phyloP scores from a whole-genome alignment of 768 basidiomycete genomes.

The Phlebiopsis gigantea region DNA sequence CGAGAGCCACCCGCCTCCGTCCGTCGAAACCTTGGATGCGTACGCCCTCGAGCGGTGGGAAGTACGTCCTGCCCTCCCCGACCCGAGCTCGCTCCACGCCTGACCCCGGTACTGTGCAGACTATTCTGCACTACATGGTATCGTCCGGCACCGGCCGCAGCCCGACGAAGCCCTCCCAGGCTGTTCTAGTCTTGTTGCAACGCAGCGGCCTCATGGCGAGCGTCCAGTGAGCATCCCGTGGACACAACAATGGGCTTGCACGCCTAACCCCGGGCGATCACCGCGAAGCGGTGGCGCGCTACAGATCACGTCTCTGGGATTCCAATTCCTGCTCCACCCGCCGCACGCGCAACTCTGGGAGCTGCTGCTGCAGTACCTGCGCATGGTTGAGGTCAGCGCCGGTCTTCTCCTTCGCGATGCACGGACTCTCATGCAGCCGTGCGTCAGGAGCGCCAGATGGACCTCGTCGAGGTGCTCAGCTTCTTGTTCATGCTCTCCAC shows the following conservation, averaged over 20 bases:
- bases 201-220: conserved; percentile 83
- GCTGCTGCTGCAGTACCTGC: conserved; percentile 83
- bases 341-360: conserved; percentile 96
- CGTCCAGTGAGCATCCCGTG: conserved; percentile 45
- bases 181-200: conserved; percentile 78
- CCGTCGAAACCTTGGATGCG: conserved; percentile 62
- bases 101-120: conserved; percentile 41
- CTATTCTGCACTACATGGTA: conserved; percentile 97
- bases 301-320: conserved; percentile 90
- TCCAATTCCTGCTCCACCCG: conserved; percentile 93
- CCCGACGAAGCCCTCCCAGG: conserved; percentile 71
- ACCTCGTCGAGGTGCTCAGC: conserved; percentile 87
- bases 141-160: conserved; percentile 69
- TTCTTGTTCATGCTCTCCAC: conserved; percentile 97
- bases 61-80: too few relatives aligned
- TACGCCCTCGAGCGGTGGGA: conserved; percentile 37
- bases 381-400: conserved; percentile 65
- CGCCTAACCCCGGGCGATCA: neutral
- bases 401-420: conserved; percentile 2
- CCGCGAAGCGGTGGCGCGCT: conserved; percentile 42
- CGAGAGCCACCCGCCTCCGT: conserved; percentile 49
- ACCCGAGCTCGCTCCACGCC: neutral
- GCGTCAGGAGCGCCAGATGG: conserved; percentile 76
- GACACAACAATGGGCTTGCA: too few relatives aligned
- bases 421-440: neutral